phyloP scores from a whole-genome alignment of 805 yeast genomes.

The Candida tallmaniae region DNA sequence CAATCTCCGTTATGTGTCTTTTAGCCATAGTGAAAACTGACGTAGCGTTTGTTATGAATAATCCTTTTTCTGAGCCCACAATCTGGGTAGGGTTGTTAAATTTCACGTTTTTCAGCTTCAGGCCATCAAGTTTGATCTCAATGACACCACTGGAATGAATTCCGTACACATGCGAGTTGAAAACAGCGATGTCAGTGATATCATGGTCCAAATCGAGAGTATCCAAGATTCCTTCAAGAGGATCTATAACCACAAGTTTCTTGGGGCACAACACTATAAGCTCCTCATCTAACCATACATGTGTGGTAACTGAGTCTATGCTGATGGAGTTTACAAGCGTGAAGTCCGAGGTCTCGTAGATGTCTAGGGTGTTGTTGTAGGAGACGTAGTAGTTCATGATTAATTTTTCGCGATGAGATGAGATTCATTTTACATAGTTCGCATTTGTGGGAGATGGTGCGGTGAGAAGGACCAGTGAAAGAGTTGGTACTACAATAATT shows the following conservation, averaged over 20 bases:
- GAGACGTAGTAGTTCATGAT: no score
- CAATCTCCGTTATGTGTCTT: constrained; percentile 3
- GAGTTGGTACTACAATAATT: no score
- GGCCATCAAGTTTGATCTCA: constrained; percentile 3
- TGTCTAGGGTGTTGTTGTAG: constrained; percentile 6
- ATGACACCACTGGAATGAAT: constrained; percentile 11
- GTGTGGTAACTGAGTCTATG: not conserved
- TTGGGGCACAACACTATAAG: constrained; percentile 1
- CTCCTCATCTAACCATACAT: constrained; percentile 2
- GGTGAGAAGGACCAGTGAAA: no score
- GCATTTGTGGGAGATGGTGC: no score
- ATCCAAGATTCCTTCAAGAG: constrained; percentile 4
- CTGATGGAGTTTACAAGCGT: constrained; percentile 9
- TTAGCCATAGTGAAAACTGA: constrained; percentile 1
- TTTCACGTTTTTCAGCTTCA: constrained; percentile 2
- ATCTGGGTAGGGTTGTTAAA: constrained; percentile 1
- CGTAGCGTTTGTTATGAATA: no score
- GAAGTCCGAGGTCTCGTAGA: constrained; percentile 12
- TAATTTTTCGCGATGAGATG: constrained; percentile 7
- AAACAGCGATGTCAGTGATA: constrained; percentile 6
- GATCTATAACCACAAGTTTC: constrained; percentile 4
- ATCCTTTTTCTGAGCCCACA: constrained; percentile 1
- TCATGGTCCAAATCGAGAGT: constrained; percentile 2
- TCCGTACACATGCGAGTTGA: constrained; percentile 10
- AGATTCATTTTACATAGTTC: constrained; percentile 2